These are phyloP conservation scores for Arabidopsis suecica DNA, from an alignment of 345 rosid species.

Conservation along the genomic window DNA sequence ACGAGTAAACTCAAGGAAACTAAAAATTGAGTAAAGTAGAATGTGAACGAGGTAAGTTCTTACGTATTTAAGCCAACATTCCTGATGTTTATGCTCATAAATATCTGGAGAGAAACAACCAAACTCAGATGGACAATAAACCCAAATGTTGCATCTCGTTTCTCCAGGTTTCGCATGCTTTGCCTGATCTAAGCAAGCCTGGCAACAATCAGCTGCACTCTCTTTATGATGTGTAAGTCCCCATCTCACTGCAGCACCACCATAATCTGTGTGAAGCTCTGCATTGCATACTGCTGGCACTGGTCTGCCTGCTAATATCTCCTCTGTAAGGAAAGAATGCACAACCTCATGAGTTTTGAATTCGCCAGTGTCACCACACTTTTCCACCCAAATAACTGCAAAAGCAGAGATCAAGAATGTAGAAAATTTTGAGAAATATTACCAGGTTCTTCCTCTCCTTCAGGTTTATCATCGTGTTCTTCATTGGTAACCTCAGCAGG, in stretches of 20 bases:
- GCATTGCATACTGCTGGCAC: conserved; percentile 75
- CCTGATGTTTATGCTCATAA: conserved; percentile 80
- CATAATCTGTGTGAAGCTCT: conserved; percentile 93
- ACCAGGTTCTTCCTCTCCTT: conserved; percentile 83
- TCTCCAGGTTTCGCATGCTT: conserved; percentile 77
- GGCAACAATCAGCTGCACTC: conserved; percentile 99
- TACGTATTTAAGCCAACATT: conserved; percentile 98
- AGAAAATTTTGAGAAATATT: conserved; percentile 30
- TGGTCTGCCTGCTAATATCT: conserved; percentile 87
- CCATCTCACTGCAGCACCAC: conserved; percentile 93
- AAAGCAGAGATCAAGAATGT: conserved; percentile 4
- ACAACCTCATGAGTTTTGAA: conserved; percentile 26
- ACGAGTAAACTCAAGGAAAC: conserved; percentile 16
- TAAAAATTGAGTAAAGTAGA: conserved; percentile 8
- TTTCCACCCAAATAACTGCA: not conserved
- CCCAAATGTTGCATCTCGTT: conserved; percentile 94
- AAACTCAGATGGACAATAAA: conserved; percentile 83
- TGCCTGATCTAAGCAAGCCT: conserved; percentile 95
- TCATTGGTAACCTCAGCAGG: conserved; percentile 68
- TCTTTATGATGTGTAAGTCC: conserved; percentile 95
- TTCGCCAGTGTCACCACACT: conserved; percentile 18
- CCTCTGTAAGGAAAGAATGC: conserved; percentile 54
- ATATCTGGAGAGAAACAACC: conserved; percentile 95
- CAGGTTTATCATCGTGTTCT: conserved; percentile 90
- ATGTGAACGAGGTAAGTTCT: conserved; percentile 37